A percentile compares a stretch with the other conserved stretches of the same genome.
Evolutionary conservation across 1,284 basidiomycete species (phyloP).

Genomic region (Melampsora medusae): DNA sequence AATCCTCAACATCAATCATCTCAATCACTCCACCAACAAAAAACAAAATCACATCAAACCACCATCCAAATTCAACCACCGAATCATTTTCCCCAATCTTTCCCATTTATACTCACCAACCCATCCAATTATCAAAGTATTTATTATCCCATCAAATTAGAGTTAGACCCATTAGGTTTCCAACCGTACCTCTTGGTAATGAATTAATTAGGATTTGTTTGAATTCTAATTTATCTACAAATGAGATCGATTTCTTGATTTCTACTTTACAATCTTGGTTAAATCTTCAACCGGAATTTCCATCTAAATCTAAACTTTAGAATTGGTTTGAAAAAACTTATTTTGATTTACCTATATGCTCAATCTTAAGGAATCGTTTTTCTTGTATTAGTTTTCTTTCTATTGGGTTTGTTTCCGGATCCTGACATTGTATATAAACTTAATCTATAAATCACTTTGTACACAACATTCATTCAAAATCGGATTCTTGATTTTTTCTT

Average conservation of each 20-base stretch:
- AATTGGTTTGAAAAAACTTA: too few relatives aligned
- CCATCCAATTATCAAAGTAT: constrained; percentile 68
- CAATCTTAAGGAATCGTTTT: too few relatives aligned
- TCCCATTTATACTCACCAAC: constrained; percentile 73
- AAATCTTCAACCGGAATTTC: too few relatives aligned
- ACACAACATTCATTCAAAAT: too few relatives aligned
- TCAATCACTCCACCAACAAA: constrained; percentile 12
- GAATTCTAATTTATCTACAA: constrained; percentile 68
- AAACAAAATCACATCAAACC: neutral
- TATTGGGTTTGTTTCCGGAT: too few relatives aligned
- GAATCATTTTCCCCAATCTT: constrained; percentile 66
- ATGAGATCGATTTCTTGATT: constrained; percentile 63
- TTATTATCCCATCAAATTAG: constrained; percentile 66
- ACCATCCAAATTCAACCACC: neutral
- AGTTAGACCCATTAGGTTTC: constrained; percentile 75
- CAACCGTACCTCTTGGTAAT: constrained; percentile 76
- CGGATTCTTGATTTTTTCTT: too few relatives aligned
- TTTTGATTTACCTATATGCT: too few relatives aligned
- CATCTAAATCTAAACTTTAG: too few relatives aligned
- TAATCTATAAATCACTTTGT: too few relatives aligned
- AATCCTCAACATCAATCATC: neutral
- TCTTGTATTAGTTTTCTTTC: too few relatives aligned
- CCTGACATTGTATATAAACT: too few relatives aligned
- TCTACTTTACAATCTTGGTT: too few relatives aligned
- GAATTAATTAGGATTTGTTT: constrained; percentile 81